Evolutionary conservation across 768 basidiomycete genomes (phyloP), one percentile per base, ranked within the genome.

Genomic region (Boletus coccyginus): DNA sequence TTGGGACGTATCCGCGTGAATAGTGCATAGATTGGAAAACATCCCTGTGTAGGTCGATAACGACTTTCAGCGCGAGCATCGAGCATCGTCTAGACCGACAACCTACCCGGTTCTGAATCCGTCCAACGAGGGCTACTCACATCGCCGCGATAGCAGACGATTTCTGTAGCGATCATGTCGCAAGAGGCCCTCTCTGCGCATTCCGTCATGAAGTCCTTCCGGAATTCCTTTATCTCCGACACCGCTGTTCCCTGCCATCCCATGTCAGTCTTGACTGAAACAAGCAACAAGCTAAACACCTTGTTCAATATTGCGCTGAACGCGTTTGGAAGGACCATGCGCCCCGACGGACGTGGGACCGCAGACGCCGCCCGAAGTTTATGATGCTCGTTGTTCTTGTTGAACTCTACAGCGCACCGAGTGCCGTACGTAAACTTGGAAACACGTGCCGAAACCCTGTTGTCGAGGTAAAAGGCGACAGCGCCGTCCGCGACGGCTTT

Each of bases 401-500:
- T 61, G 43, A 70, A 72, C 50, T 63, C 63, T 13, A 68, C 52
- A 7, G 66, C 65, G 16, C 70, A 71, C 19, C 68, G 61, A 36
- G 61, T 69, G 3, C 78, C 78, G 35, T 79, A 79, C 35, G 75
- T 67, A 43, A 65, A 69, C 51, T 72, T 78, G 9, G 76, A 63
- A 6, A 77, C 68, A 11, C 79, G 71, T 17, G 70, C 70, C 1
- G 63, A 67, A 21, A 79, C 78, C 29, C 65, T 70, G 51, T 76
- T 76, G 55, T 80, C 76, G 12, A 78, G 66, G 55, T 75, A 78
- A 56, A 74, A 80, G 0, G 73, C 73, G 11, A 78, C 55, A 13
- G 75, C 78, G 1, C 78, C 78, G 19, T 78, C 76, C 5, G 79
- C 74, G 13, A 80, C 78, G 0, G 78, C 79, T 52, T 78, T 79